phyloP scores from a whole-genome alignment of 805 yeast species.

The Kuraishia capsulata region DNA sequence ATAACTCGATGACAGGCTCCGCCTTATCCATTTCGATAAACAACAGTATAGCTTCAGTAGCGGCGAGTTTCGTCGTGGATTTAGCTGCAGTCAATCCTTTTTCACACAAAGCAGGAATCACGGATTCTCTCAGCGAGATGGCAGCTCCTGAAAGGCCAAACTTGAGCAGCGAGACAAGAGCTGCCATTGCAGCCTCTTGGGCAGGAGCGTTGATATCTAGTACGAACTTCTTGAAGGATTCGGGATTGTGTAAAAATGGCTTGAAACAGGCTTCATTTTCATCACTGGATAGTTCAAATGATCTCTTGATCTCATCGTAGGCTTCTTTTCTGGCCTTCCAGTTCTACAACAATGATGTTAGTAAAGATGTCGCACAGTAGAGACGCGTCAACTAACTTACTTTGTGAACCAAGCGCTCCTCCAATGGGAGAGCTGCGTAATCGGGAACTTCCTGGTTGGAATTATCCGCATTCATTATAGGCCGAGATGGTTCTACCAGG shows the following conservation, averaged over 20 bases:
- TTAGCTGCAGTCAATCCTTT: constrained; percentile 75
- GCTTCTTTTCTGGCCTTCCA: constrained; percentile 88
- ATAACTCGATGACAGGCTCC: constrained; percentile 54
- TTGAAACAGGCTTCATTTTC: constrained; percentile 49
- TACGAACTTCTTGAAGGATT: constrained; percentile 46
- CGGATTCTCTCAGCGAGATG: constrained; percentile 28
- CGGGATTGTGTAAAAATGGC: constrained; percentile 42
- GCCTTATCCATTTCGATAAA: constrained; percentile 62
- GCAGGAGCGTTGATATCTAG: constrained; percentile 85
- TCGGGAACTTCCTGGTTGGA: constrained; percentile 40
- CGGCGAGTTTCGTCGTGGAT: constrained; percentile 59
- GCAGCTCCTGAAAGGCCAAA: constrained; percentile 41
- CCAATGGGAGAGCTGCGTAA: constrained; percentile 51
- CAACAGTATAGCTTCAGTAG: constrained; percentile 53
- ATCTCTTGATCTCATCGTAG: constrained; percentile 54
- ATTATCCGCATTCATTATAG: neutral
- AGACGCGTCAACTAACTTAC: constrained; percentile 20
- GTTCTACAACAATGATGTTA: constrained; percentile 17
- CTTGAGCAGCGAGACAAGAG: constrained; percentile 45
- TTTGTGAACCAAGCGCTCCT: constrained; percentile 58
- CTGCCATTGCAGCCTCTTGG: constrained; percentile 68
- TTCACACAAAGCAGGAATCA: constrained; percentile 55
- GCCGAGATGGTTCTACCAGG: too few relatives aligned
- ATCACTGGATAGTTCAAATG: constrained; percentile 43
- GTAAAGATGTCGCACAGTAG: too few relatives aligned